Evolutionary conservation across 2,329 filamentous ascomycete species (phyloP), one percentile per base, ranked within the genome.

Genomic region (Xylariaceae sp.): DNA sequence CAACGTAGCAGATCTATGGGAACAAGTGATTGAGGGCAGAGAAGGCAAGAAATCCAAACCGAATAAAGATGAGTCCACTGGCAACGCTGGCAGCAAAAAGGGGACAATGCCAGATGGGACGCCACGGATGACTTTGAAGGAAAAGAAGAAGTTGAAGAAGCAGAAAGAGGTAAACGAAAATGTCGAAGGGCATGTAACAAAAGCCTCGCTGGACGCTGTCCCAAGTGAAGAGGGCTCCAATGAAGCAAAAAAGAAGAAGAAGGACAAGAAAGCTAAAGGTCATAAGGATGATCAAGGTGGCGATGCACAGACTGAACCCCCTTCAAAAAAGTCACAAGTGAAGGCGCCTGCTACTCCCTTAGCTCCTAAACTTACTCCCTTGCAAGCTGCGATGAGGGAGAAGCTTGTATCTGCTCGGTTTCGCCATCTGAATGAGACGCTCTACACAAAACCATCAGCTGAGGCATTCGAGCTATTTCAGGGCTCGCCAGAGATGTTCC

Each of bases 381-480:
- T 99, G 54, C 95, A 99, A 80, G 87, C 89, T 53, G 87, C 91
- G 3, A 99, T 99, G 95, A 88, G 91, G 60, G 89, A 92, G 71
- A 99, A 99, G 79, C 87, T 99, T 62, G 83, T 96, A 61, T 96
- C 93, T 8, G 93, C 95, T 1, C 92, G 95, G 56, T 99, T 99
- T 84, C 92, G 95, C 63, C 92, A 98, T 75, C 87, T 99, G 60
- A 99, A 99, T 75, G 90, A 99, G 78, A 94, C 92, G 0, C 87
- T 99, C 12, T 99, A 99, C 78, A 98, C 94, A 4, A 91, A 88
- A 6, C 91, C 93, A 1, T 99, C 95, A 0, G 80, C 81, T 31
- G 87, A 95, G 64, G 90, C 95, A n/a, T 86, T 95, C 66, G 78
- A 83, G 47, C 86, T 98, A 21, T 98, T 99, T 79, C 80, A 85